phyloP scores from a whole-genome alignment of 2,329 filamentous ascomycete genomes.

The Tolypocladium guangdongense region DNA sequence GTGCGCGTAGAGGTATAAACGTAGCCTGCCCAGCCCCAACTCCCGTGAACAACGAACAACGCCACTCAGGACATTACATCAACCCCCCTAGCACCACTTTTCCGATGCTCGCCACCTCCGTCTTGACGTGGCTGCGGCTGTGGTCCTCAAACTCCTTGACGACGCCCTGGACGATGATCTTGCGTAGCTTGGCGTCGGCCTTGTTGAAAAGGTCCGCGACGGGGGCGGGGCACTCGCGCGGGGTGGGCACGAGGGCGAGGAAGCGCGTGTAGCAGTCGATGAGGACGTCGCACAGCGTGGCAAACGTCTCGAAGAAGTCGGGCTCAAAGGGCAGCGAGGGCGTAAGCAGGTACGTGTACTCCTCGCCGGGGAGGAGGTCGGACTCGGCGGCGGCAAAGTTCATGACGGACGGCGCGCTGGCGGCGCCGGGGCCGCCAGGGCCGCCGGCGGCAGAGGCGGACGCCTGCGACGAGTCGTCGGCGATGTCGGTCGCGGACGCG shows the following conservation, averaged over 20 bases:
- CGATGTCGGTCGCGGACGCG: slow-evolving; percentile 34
- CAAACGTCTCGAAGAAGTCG: slow-evolving; percentile 94
- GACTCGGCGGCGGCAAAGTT: slow-evolving; percentile 48
- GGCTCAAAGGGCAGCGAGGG: slow-evolving; percentile 89
- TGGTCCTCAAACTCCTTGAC: slow-evolving; percentile 90
- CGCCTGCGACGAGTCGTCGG: slow-evolving; percentile 17
- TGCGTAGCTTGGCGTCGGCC: slow-evolving; percentile 74
- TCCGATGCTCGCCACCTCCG: slow-evolving; percentile 74
- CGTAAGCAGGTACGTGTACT: slow-evolving; percentile 83
- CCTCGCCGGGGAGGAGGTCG: slow-evolving; percentile 68
- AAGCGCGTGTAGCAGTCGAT: slow-evolving; percentile 86
- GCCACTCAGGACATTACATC: slow-evolving; percentile 36
- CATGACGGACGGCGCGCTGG: slow-evolving; percentile 33
- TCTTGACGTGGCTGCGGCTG: slow-evolving; percentile 63
- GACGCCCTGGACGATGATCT: slow-evolving; percentile 77
- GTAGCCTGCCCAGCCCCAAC: background rate
- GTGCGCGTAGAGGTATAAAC: background rate
- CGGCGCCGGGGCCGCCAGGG: slow-evolving; percentile 16
- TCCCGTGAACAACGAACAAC: too few relatives aligned
- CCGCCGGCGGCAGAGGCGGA: slow-evolving; percentile 7
- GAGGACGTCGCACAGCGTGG: slow-evolving; percentile 86
- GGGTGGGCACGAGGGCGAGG: slow-evolving; percentile 61
- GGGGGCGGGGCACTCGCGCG: slow-evolving; percentile 56
- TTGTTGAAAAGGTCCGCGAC: slow-evolving; percentile 84
- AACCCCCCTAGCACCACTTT: slow-evolving; percentile 84